Conservation (phyloP, 2,329 filamentous ascomycete genomes). For the Fusarium pseudograminearum region DNA sequence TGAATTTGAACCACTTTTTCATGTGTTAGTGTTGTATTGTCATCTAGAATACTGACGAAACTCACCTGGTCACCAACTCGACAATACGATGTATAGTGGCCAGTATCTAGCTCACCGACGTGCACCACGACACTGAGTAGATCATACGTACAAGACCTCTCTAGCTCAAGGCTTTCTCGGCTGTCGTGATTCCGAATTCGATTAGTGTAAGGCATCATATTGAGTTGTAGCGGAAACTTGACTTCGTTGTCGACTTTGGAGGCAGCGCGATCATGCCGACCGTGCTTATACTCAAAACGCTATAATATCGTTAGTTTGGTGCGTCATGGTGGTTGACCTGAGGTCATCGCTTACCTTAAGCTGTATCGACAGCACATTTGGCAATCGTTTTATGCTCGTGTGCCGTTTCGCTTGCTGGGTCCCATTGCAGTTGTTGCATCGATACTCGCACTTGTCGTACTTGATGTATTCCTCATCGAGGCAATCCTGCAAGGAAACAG, state of each 20-base stretch:
- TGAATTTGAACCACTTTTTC: constrained; percentile 90
- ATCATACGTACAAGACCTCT: constrained; percentile 82
- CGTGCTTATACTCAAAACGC: constrained; percentile 80
- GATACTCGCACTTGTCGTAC: constrained; percentile 89
- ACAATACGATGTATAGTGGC: constrained; percentile 92
- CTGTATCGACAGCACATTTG: constrained; percentile 91
- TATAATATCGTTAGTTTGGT: constrained; percentile 45
- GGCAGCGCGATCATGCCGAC: constrained; percentile 73
- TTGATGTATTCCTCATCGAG: constrained; percentile 88
- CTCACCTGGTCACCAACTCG: constrained; percentile 76
- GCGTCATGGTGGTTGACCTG: not conserved
- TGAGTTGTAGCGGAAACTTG: constrained; percentile 85
- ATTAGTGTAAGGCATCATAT: constrained; percentile 91
- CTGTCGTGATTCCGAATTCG: constrained; percentile 65
- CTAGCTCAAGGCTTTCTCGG: constrained; percentile 68
- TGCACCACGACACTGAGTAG: constrained; percentile 92
- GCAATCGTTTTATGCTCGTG: constrained; percentile 84
- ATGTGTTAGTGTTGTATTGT: constrained; percentile 12
- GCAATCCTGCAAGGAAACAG: constrained; percentile 74
- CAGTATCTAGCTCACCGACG: constrained; percentile 91
- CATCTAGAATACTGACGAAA: not conserved
- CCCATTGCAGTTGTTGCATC: constrained; percentile 82
- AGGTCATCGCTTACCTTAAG: constrained; percentile 74
- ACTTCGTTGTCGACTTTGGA: constrained; percentile 91
- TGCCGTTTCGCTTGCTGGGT: constrained; percentile 86